Percentiles rank a stretch among this genome's conserved stretches.
These are phyloP conservation scores for Diaporthe capsici DNA, from an alignment of 2,329 filamentous ascomycete species.

Conservation along the genomic window DNA sequence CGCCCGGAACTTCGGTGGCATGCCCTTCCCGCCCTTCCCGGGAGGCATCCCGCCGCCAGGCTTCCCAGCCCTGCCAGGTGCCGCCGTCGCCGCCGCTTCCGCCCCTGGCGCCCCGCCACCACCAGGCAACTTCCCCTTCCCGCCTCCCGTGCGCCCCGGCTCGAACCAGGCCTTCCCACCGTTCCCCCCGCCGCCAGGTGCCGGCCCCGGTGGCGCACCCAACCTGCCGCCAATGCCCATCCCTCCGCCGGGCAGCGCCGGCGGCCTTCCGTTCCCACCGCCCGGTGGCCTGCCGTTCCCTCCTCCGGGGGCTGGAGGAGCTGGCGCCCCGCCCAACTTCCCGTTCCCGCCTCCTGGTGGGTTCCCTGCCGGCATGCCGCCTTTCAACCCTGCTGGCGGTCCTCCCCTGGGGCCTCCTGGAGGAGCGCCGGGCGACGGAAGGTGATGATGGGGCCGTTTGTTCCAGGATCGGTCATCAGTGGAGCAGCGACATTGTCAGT, in stretches of 20 bases:
- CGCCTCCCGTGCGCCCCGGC: slow-evolving; percentile 42
- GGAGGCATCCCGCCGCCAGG: slow-evolving; percentile 49
- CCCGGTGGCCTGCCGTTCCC: slow-evolving; percentile 47
- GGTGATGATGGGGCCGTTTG: slow-evolving; percentile 53
- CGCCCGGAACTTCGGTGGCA: slow-evolving; percentile 57
- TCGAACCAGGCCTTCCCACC: slow-evolving; percentile 54
- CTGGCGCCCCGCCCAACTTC: slow-evolving; percentile 61
- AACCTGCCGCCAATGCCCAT: slow-evolving; percentile 51
- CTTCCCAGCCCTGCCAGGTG: slow-evolving; percentile 44
- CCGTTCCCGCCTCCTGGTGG: slow-evolving; percentile 56
- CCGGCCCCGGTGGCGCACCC: slow-evolving; percentile 34
- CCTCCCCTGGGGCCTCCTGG: slow-evolving; percentile 14
- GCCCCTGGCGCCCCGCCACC: slow-evolving; percentile 28
- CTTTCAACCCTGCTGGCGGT: slow-evolving; percentile 56
- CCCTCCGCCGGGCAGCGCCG: slow-evolving; percentile 54
- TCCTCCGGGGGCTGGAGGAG: slow-evolving; percentile 29
- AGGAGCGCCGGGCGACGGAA: slow-evolving; percentile 56
- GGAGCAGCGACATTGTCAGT: not conserved
- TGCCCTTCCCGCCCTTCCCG: slow-evolving; percentile 48
- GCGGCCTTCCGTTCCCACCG: slow-evolving; percentile 66
- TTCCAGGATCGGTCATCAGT: not conserved
- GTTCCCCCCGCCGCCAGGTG: slow-evolving; percentile 45
- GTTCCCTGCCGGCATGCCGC: slow-evolving; percentile 57
- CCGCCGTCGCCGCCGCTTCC: not conserved
- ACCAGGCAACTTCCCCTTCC: slow-evolving; percentile 38